Base-by-base conservation (phyloP, 2,329 filamentous ascomycete genomes). In the Calonectria crousiana region DNA sequence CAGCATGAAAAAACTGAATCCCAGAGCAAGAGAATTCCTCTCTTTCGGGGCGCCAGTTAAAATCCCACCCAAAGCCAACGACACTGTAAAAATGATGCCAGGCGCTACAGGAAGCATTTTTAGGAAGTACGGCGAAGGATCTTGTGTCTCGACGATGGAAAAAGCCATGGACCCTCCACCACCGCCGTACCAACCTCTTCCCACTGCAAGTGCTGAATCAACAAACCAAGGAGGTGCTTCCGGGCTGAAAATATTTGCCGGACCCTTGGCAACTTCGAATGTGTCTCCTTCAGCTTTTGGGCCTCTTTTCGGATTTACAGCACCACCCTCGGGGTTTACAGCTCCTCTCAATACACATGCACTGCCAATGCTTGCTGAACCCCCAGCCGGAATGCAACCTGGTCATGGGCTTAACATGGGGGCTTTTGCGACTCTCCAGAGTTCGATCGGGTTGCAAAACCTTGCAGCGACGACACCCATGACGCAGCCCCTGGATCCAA, bases 11-110 rank as follows among this genome's bases (percentile, higher is more conserved):
- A 77, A 74, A 0, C 75, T 84, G 74, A 84, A 84, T 56, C 83
- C 83, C 6, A 81, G 77, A 72, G 83, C 83, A 49, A 81, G 83
- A 69, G 83, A 84, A 53, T 84, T 84, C 64, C 74, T 84, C 11
- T 84, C 83, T 0, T 78, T 84, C 36, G 75, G 64, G 16, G 67
- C 56, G 14, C 64, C 53, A 20, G 70, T 71, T 16, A 20, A 72
- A 2, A 20, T 26, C 11, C 13, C 44, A 6, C 10, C 36, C 32
- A 38, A 41, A 32, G 58, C 58, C 8, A 58, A 38, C 20, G 20
- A 53, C 16, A 38, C 20, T 38, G 34, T 5, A 8, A 32, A 64
- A 11, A 41, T 32, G 20, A 20, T 11, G 3, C 13, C 30, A 16
- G 28, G 52, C 23, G 10, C 38, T 32, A 2, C 14, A 9, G 18